Evolutionary conservation across 257 asterid genomes (phyloP), one percentile per base, ranked within the genome.

Genomic region (Lavandula angustifolia): DNA sequence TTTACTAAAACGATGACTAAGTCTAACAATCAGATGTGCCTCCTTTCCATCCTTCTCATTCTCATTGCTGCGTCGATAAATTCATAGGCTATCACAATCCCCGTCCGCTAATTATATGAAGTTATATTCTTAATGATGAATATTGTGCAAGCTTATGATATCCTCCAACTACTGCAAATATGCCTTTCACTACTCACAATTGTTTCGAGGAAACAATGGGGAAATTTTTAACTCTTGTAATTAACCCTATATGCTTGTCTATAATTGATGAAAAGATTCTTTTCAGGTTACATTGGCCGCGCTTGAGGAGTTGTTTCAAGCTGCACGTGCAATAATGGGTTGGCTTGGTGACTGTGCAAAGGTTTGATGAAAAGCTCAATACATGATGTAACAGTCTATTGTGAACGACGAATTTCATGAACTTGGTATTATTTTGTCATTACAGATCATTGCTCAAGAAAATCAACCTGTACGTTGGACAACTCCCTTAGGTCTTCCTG

Each of bases 291-390:
- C 98, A 17, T 54, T 92, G 76, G 80, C 94, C 13, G 98, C 98
- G 37, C 90, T 92, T 46, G 96, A 84, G 46, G 96, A 88, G 77
- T 73, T 92, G 73, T 92, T 92, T 76, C 86, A 86, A 85, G 96
- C 94, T 54, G 98, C 98, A 69, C 95, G 98, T 40, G 84, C 81
- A 59, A 92, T 87, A 80, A 92, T 92, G 98, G 85, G 77, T 51
- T 92, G 98, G 98, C 98, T 92, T 62, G 91, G 95, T 66, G 95
- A 92, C 71, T 92, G 98, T 86, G 98, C 98, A 32, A 92, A 88
- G 96, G 98, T 91, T 56, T 68, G 76, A 75, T 37, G n/a, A 35
- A 72, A 62, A 62, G 40, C 67, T 29, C 29, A 47, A 22, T 68
- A 47, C 46, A 46, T 46, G 35, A 27, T 16, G 3, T 43, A 48